phyloP scores from a whole-genome alignment of 441 rosid species.

The Gossypium schwendimanii region DNA sequence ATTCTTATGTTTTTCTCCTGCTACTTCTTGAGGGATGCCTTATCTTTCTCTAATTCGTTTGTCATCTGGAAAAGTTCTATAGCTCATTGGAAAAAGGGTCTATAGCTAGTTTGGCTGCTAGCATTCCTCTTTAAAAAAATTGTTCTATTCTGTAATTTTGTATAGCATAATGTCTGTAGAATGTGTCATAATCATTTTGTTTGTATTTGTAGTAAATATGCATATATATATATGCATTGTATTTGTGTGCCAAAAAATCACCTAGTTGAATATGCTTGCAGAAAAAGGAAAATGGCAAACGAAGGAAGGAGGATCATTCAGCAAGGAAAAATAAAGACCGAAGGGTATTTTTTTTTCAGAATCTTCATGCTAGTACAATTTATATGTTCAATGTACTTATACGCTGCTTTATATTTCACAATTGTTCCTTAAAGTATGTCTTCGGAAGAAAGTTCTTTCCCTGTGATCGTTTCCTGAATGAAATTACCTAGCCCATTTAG shows the following conservation, averaged over 20 bases:
- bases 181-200: neutral
- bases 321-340: slow-evolving; percentile 74
- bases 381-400: neutral
- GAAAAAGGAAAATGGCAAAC: slow-evolving; percentile 82
- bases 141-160: neutral
- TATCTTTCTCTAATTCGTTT: neutral
- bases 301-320: slow-evolving; percentile 82
- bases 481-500: neutral
- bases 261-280: slow-evolving; percentile 24
- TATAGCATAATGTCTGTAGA: neutral
- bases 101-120: neutral
- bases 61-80: neutral
- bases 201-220: neutral
- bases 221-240: neutral
- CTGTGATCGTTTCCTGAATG: neutral
- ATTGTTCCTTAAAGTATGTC: neutral
- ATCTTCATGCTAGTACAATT: neutral
- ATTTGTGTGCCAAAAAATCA: neutral
- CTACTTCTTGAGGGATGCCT: neutral
- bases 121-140: neutral
- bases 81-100: neutral
- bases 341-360: slow-evolving; percentile 40
- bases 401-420: neutral
- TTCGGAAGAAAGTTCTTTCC: neutral
- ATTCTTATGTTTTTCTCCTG: neutral